Percentiles rank a stretch among this genome's conserved stretches.
Conservation (phyloP, 306 rosid species). For the Quercus ilex region DNA sequence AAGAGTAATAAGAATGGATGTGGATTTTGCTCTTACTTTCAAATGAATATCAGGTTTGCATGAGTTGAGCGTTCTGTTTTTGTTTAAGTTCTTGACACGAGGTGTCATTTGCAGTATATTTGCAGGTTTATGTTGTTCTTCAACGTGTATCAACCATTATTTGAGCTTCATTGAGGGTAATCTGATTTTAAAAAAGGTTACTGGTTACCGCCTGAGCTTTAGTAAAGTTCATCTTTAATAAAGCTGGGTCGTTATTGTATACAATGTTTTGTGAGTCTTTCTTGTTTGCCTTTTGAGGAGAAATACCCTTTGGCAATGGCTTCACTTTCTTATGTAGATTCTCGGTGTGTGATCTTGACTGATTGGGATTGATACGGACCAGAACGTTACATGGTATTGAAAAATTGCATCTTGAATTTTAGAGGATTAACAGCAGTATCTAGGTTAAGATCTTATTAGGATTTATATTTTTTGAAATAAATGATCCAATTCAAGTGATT, state of each 20-base stretch:
- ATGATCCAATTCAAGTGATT: too few species aligned
- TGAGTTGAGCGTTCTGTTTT: neutral
- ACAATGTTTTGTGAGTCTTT: neutral
- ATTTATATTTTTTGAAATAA: too few species aligned
- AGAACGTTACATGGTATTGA: too few species aligned
- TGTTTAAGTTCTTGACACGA: neutral
- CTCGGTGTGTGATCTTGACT: neutral
- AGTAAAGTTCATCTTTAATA: too few species aligned
- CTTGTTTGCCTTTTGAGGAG: neutral
- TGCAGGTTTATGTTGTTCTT: neutral
- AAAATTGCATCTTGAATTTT: too few species aligned
- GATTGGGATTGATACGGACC: neutral
- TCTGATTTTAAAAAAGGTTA: neutral
- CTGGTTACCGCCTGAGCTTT: neutral
- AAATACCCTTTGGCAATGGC: neutral
- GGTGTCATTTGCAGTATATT: neutral
- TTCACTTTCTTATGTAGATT: neutral
- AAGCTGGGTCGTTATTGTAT: neutral
- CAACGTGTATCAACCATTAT: neutral
- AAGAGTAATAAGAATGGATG: neutral
- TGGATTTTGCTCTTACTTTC: neutral
- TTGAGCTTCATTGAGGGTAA: neutral
- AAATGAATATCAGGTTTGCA: neutral
- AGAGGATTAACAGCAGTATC: too few species aligned
- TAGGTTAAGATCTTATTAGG: too few species aligned